Conservation (phyloP, 2,329 filamentous ascomycete species). For the Trichoderma pleuroti region DNA sequence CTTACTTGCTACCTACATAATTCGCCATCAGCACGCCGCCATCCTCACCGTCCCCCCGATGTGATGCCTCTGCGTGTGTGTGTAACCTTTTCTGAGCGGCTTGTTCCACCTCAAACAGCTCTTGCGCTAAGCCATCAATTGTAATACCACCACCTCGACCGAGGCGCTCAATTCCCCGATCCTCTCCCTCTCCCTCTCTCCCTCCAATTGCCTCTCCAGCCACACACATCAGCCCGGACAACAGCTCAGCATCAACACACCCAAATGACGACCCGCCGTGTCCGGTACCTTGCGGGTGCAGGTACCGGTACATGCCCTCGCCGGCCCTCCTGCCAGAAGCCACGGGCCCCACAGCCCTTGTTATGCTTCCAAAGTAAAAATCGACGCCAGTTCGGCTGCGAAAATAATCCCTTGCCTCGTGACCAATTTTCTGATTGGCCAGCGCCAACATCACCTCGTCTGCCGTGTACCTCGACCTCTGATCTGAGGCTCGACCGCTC, state of each 20-base stretch:
- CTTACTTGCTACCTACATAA: too few species aligned
- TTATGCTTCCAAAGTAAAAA: conserved; percentile 27
- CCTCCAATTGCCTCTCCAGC: not conserved
- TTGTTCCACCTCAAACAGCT: not conserved
- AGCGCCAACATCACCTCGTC: conserved; percentile 33
- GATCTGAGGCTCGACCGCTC: conserved; percentile 27
- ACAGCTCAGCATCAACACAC: not conserved
- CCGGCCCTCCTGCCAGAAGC: not conserved
- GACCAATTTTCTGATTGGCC: conserved; percentile 42
- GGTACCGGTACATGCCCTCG: conserved; percentile 9
- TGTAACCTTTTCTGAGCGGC: not conserved
- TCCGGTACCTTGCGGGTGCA: conserved; percentile 6
- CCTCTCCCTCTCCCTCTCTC: not conserved
- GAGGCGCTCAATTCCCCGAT: not conserved
- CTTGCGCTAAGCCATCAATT: not conserved
- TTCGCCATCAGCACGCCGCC: not conserved
- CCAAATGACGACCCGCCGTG: not conserved
- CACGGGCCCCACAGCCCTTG: conserved; percentile 10
- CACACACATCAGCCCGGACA: not conserved
- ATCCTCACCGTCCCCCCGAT: not conserved
- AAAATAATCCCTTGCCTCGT: conserved; percentile 34
- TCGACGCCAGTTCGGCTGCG: conserved; percentile 31
- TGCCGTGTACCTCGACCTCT: conserved; percentile 34
- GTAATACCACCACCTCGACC: not conserved
- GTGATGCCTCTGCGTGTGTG: not conserved